Evolutionary conservation across 176 grass and related monocot species (phyloP).

Genomic region (Saccharum officinarum): DNA sequence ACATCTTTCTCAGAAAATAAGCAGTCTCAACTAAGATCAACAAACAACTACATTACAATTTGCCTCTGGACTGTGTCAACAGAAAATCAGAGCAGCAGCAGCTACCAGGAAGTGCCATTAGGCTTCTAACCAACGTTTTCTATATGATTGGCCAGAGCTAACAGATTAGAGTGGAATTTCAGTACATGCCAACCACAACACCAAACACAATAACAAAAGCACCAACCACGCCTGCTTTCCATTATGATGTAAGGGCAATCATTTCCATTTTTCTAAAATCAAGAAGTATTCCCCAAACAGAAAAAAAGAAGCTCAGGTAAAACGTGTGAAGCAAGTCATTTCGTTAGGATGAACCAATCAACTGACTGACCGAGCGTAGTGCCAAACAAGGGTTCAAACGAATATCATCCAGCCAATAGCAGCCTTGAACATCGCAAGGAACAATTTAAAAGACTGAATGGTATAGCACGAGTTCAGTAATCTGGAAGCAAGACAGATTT

Average conservation of each 20-base stretch:
- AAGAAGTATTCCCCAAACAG: neutral
- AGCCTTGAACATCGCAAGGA: neutral
- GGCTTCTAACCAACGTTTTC: neutral
- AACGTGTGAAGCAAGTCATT: neutral
- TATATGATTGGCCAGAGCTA: conserved; percentile 7
- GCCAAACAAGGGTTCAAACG: neutral
- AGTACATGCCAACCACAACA: conserved; percentile 29
- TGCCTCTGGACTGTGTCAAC: neutral
- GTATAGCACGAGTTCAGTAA: neutral
- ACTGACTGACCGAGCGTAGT: neutral
- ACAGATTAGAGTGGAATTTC: conserved; percentile 20
- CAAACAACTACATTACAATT: neutral
- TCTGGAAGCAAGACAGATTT: no score
- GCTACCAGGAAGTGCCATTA: neutral
- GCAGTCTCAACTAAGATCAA: conserved; percentile 33
- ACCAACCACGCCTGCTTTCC: conserved; percentile 16
- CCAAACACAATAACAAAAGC: conserved; percentile 34
- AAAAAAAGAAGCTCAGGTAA: neutral
- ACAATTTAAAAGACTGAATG: no score
- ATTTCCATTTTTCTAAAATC: neutral
- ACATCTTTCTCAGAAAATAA: neutral
- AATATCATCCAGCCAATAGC: neutral
- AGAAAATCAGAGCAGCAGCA: conserved; percentile 15
- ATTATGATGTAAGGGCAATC: conserved; percentile 2
- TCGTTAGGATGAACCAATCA: conserved; percentile 13